Percentiles rank a stretch among this genome's conserved stretches.
Conservation (phyloP, 2,329 filamentous ascomycete species). For the Colletotrichum karsti region DNA sequence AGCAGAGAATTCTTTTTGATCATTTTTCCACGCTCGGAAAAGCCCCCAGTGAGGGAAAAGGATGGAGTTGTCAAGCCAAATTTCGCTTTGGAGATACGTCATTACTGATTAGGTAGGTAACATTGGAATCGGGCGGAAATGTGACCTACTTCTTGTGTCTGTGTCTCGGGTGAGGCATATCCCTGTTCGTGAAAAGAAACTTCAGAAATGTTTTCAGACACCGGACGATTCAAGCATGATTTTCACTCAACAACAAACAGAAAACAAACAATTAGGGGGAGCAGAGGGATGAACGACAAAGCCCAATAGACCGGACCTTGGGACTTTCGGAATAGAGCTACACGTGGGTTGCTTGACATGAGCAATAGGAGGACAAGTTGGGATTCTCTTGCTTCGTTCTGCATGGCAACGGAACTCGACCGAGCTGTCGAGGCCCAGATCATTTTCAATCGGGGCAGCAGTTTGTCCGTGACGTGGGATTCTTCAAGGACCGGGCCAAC, state of each 20-base stretch:
- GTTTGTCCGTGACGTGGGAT: slow-evolving; percentile 1
- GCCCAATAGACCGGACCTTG: not conserved
- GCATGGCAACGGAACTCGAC: slow-evolving; percentile 17
- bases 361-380: not conserved
- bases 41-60: not conserved
- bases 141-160: slow-evolving; percentile 15
- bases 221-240: slow-evolving; percentile 23
- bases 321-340: not conserved
- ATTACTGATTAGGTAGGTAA: slow-evolving; percentile 12
- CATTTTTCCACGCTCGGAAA: not conserved
- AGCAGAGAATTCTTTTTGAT: not conserved
- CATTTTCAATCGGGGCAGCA: not conserved
- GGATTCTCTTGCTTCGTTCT: not conserved
- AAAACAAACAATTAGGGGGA: slow-evolving; percentile 4
- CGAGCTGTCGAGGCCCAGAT: slow-evolving; percentile 1
- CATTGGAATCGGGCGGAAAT: not conserved
- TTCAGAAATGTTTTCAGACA: slow-evolving; percentile 10
- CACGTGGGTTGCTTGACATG: not conserved
- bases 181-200: slow-evolving; percentile 10
- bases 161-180: not conserved
- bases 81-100: slow-evolving; percentile 11
- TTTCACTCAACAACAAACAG: slow-evolving; percentile 7
- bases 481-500: slow-evolving; percentile 1
- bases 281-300: not conserved
- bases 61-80: not conserved